Evolutionary conservation across 2,329 filamentous ascomycete species (phyloP), one percentile per base, ranked within the genome.

Genomic region (Aspergillus arachidicola): DNA sequence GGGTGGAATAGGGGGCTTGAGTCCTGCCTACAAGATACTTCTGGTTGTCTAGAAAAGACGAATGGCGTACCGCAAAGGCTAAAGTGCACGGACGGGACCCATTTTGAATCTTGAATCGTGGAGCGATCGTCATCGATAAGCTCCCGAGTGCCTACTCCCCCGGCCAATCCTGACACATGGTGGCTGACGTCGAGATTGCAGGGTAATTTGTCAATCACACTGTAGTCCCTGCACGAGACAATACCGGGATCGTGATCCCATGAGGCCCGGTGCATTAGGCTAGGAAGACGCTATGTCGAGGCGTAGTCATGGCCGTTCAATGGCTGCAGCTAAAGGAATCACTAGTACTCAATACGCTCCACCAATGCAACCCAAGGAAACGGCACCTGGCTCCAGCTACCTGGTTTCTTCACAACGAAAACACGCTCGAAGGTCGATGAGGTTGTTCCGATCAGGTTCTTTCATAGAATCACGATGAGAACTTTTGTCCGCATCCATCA

Each of bases 141-240:
- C 51, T 55, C 21, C 51, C 51, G 51, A 55, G 51, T 38, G 21
- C 7, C 21, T 38, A 16, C 6, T 48, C 28, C 45, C 43, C 57
- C 21, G 30, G 14, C 57, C 58, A 57, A 56, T 60, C 46, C 45
- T 16, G 30, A 41, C 23, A n/a, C 12, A 28, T 45, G 30, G 36
- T 57, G 51, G 55, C 36, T 19, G 41, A 55, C 26, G 16, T 54
- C 46, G 46, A 61, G 45, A 38, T 41, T 54, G 58, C 50, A 53
- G 51, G 51, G 21, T 12, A 36, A 59, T 59, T 54, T 46, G 55
- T 58, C 36, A 53, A 36, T 54, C 36, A 58, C 38, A 6, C 19
- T 26, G 26, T 28, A 53, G 36, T 23, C 34, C 45, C 26, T 55
- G 55, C 59, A 61, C 53, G 60, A 53, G 60, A 43, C n/a, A n/a